These are phyloP conservation scores for Aureobasidium sp. DNA, from an alignment of 2,329 filamentous ascomycete species.

Conservation along the genomic window DNA sequence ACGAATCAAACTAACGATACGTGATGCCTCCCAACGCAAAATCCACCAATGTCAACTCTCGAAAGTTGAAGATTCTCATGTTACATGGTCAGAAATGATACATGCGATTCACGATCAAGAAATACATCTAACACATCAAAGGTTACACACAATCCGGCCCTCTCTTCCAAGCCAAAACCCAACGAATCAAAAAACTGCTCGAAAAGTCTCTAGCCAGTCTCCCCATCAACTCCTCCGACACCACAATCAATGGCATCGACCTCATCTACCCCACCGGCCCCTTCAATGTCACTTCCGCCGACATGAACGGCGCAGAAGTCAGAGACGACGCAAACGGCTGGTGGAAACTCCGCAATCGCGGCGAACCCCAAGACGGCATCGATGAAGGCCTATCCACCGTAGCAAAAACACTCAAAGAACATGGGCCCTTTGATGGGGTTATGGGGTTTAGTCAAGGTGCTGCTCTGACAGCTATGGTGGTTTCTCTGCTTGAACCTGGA, in stretches of 20 bases:
- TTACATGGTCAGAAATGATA: constrained; percentile 30
- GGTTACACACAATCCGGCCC: constrained; percentile 87
- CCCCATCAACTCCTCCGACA: constrained; percentile 38
- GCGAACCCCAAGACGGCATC: constrained; percentile 57
- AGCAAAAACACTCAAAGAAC: constrained; percentile 53
- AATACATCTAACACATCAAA: neutral
- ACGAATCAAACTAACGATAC: neutral
- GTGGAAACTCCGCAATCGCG: constrained; percentile 57
- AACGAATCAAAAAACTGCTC: constrained; percentile 75
- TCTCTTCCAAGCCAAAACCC: constrained; percentile 80
- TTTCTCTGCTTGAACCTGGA: constrained; percentile 59
- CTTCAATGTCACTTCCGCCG: constrained; percentile 34
- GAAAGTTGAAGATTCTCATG: constrained; percentile 41
- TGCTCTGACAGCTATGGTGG: constrained; percentile 63
- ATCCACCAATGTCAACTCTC: neutral
- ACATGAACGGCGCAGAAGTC: constrained; percentile 52
- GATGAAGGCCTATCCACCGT: constrained; percentile 59
- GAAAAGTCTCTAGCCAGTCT: constrained; percentile 60
- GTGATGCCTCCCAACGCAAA: neutral
- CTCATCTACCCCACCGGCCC: constrained; percentile 43
- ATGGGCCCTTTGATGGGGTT: constrained; percentile 68
- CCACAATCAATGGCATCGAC: constrained; percentile 32
- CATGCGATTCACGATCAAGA: neutral
- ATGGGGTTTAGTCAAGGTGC: constrained; percentile 80
- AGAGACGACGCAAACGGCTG: constrained; percentile 52